Evolutionary conservation across 768 basidiomycete species (phyloP).

Genomic region (Leccinum rimulosum): DNA sequence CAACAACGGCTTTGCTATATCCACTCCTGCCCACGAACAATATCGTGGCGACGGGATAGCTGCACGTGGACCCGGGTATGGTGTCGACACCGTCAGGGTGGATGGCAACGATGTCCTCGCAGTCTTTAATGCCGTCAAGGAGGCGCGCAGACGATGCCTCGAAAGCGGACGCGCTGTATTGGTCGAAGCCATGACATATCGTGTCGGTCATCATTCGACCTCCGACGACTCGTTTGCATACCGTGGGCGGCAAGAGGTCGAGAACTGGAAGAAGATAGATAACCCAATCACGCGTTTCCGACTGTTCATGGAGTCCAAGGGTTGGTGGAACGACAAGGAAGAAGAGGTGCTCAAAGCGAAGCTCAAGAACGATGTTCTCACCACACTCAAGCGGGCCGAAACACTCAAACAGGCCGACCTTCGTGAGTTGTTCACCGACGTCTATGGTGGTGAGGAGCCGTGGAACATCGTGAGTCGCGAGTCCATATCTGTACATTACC

Average conservation of each 20-base stretch:
- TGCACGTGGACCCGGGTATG: conserved; percentile 85
- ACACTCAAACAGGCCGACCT: conserved; percentile 63
- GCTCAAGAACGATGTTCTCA: conserved; percentile 72
- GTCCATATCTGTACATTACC: background rate
- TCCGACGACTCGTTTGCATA: conserved; percentile 97
- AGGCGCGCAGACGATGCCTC: conserved; percentile 68
- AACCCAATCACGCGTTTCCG: conserved; percentile 86
- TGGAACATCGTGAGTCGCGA: conserved; percentile 73
- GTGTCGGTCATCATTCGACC: conserved; percentile 92
- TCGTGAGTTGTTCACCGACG: conserved; percentile 81
- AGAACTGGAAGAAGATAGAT: conserved; percentile 87
- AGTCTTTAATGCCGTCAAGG: conserved; percentile 69
- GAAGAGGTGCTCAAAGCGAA: conserved; percentile 70
- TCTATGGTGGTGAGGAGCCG: conserved; percentile 82
- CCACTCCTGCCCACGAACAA: conserved; percentile 86
- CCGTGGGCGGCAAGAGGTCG: conserved; percentile 83
- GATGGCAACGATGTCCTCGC: conserved; percentile 94
- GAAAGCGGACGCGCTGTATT: conserved; percentile 80
- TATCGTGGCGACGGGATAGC: conserved; percentile 93
- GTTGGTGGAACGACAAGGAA: conserved; percentile 80
- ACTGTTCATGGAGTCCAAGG: conserved; percentile 75
- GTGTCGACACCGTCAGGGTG: conserved; percentile 86
- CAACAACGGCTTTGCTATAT: conserved; percentile 94
- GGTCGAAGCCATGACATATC: conserved; percentile 89
- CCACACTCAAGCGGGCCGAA: conserved; percentile 78